Percentiles rank a stretch among this genome's conserved stretches.
phyloP scores from a whole-genome alignment of 1,284 basidiomycete genomes.

The Macrocybe sp. region DNA sequence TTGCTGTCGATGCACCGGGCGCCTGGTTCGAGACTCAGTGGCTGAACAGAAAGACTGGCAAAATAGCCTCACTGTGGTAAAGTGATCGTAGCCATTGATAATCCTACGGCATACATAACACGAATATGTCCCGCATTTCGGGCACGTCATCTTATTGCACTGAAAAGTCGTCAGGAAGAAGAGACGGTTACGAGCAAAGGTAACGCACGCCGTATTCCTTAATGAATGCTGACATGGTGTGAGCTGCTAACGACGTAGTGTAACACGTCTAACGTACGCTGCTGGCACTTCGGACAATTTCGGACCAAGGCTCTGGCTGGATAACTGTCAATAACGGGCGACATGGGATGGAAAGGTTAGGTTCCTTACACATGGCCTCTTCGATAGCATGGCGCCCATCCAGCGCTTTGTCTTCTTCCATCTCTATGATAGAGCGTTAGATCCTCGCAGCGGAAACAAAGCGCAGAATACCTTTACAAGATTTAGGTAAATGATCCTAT shows the following conservation, averaged over 20 bases:
- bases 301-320: slow-evolving; percentile 76
- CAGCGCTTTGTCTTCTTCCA: slow-evolving; percentile 65
- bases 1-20: slow-evolving; percentile 17
- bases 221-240: slow-evolving; percentile 56
- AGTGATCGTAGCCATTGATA: slow-evolving; percentile 77
- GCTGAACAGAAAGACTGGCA: slow-evolving; percentile 3
- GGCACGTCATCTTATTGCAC: slow-evolving; percentile 83
- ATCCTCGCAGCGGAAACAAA: not conserved
- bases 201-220: slow-evolving; percentile 65
- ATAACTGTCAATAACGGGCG: slow-evolving; percentile 3
- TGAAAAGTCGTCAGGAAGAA: slow-evolving; percentile 20
- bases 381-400: slow-evolving; percentile 75
- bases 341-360: slow-evolving; percentile 3
- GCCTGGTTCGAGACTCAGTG: slow-evolving; percentile 6
- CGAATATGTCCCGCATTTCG: slow-evolving; percentile 60
- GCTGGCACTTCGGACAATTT: slow-evolving; percentile 76
- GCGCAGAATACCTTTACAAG: slow-evolving; percentile 62
- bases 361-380: slow-evolving; percentile 78
- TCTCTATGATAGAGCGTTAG: slow-evolving; percentile 37
- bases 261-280: slow-evolving; percentile 39
- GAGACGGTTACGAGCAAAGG: not conserved
- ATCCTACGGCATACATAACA: slow-evolving; percentile 76
- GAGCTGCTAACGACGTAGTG: not conserved
- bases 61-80: slow-evolving; percentile 43
- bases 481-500: slow-evolving; percentile 82